phyloP scores from a whole-genome alignment of 2,329 filamentous ascomycete species.

The Tolypocladium capitatum region DNA sequence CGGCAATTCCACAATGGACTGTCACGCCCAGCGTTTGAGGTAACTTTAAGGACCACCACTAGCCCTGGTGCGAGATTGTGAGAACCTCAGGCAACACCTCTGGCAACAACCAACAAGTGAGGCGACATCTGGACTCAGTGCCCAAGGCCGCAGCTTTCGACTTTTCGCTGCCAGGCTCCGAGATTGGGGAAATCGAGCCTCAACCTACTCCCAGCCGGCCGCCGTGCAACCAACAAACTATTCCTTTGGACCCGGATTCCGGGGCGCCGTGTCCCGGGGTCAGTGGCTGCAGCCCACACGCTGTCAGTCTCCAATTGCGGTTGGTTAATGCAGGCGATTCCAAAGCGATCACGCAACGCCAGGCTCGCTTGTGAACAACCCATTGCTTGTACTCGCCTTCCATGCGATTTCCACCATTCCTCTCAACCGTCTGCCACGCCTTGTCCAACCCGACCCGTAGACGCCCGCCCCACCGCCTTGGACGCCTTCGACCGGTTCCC shows the following conservation, averaged over 20 bases:
- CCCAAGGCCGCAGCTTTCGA: neutral
- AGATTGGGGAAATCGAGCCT: neutral
- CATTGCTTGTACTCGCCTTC: slow-evolving; percentile 7
- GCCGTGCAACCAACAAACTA: neutral
- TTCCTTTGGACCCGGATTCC: no score
- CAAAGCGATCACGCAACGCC: neutral
- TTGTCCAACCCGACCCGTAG: slow-evolving; percentile 29
- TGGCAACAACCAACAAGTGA: neutral
- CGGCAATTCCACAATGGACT: neutral
- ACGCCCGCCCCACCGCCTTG: slow-evolving; percentile 4
- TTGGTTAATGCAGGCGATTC: neutral
- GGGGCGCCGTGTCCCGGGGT: no score
- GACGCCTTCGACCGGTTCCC: slow-evolving; percentile 13
- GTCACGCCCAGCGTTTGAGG: neutral
- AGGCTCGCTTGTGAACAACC: neutral
- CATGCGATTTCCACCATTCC: slow-evolving; percentile 38
- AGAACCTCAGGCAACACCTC: slow-evolving; percentile 4
- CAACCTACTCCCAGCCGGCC: neutral
- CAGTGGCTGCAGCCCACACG: neutral
- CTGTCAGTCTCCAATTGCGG: neutral
- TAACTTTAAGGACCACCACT: slow-evolving; percentile 2
- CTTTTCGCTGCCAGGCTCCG: neutral
- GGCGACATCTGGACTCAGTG: neutral
- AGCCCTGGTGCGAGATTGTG: neutral
- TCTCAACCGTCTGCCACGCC: slow-evolving; percentile 33